A percentile compares a stretch with the other conserved stretches of the same genome.
These are phyloP conservation scores for Dendrocalamus latiflorus DNA, from an alignment of 202 grass and related monocot genomes.

Conservation along the genomic window DNA sequence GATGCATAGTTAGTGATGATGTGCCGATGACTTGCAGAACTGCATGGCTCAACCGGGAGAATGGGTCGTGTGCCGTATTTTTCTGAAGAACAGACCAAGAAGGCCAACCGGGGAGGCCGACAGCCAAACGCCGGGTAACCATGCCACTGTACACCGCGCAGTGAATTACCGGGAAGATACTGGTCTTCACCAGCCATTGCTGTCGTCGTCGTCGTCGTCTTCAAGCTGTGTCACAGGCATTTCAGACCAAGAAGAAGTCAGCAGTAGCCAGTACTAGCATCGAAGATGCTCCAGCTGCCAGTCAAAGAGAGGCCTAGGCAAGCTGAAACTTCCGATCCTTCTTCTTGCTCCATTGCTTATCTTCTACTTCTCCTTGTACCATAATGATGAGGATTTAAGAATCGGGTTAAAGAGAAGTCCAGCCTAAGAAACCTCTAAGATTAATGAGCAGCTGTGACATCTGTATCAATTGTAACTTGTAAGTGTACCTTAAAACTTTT, in stretches of 20 bases:
- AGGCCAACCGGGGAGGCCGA: not conserved
- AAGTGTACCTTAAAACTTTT: constrained; percentile 6
- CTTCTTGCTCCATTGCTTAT: not conserved
- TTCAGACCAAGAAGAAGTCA: constrained; percentile 42
- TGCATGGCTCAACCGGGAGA: not conserved
- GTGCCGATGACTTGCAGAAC: not conserved
- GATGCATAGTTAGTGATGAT: not conserved
- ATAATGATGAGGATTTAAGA: not conserved
- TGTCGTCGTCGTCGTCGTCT: not conserved
- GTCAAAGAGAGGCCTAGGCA: constrained; percentile 27
- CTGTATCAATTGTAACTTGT: constrained; percentile 27
- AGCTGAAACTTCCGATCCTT: not conserved
- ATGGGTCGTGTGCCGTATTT: constrained; percentile 54
- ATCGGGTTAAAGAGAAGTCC: not conserved
- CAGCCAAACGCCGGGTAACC: not conserved
- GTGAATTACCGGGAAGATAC: not conserved
- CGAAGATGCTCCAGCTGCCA: not conserved
- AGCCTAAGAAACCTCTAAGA: not conserved
- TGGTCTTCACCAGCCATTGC: not conserved
- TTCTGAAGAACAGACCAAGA: constrained; percentile 23
- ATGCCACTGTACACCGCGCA: no score
- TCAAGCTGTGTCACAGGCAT: constrained; percentile 48
- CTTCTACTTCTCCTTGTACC: constrained; percentile 19
- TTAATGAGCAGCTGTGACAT: constrained; percentile 13
- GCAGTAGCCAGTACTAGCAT: not conserved